Conservation (phyloP, 768 basidiomycete species). For the Termitomyces bulborhizus region DNA sequence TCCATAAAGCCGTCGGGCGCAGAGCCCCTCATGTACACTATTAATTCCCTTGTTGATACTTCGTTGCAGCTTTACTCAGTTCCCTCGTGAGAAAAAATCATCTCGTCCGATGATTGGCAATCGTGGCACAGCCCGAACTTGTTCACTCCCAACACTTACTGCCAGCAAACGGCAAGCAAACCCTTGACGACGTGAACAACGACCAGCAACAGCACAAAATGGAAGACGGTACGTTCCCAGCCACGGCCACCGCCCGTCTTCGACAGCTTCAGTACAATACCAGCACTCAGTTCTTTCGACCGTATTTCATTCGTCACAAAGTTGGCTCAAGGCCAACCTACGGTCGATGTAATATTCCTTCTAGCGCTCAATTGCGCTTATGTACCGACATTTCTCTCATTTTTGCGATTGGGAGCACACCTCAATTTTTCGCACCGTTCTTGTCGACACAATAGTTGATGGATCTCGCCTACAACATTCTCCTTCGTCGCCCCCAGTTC, state of each 20-base stretch:
- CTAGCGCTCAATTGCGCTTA: slow-evolving; percentile 8
- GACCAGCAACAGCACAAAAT: slow-evolving; percentile 24
- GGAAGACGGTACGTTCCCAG: slow-evolving; percentile 78
- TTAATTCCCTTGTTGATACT: background rate
- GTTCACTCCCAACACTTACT: background rate
- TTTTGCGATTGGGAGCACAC: slow-evolving; percentile 11
- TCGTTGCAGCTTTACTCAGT: background rate
- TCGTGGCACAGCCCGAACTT: background rate
- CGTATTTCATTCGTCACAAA: slow-evolving; percentile 21
- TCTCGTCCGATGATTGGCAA: slow-evolving; percentile 2
- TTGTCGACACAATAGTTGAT: slow-evolving; percentile 16
- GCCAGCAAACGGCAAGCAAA: slow-evolving; percentile 9
- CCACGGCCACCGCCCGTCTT: slow-evolving; percentile 54
- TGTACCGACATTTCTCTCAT: slow-evolving; percentile 11
- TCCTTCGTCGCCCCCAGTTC: slow-evolving; percentile 18
- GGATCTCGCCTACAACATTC: slow-evolving; percentile 13
- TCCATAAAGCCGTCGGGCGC: background rate
- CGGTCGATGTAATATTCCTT: slow-evolving; percentile 7
- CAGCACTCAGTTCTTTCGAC: slow-evolving; percentile 19
- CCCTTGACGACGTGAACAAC: slow-evolving; percentile 2
- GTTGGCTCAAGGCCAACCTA: slow-evolving; percentile 41
- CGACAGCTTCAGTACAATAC: slow-evolving; percentile 16
- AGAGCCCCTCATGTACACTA: background rate
- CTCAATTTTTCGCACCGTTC: slow-evolving; percentile 14
- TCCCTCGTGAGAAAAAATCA: slow-evolving; percentile 3